Conservation (phyloP, 1,284 basidiomycete species). For the Malassezia dermatis region DNA sequence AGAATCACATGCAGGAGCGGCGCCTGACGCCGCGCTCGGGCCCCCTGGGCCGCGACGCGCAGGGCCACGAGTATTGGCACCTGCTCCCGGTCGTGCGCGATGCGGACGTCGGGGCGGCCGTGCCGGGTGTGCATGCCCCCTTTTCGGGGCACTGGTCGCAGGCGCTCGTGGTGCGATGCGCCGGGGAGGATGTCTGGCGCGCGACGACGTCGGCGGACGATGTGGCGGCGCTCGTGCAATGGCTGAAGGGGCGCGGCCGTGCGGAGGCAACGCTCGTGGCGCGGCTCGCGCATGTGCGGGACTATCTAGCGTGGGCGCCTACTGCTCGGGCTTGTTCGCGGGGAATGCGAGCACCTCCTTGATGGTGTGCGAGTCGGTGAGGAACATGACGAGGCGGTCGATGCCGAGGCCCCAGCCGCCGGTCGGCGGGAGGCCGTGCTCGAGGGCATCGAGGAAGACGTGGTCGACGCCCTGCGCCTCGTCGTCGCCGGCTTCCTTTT, state of each 20-base stretch:
- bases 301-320: conserved; percentile 5
- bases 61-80: conserved; percentile 21
- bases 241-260: not conserved
- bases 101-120: not conserved
- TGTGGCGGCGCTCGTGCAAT: not conserved
- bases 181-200: conserved; percentile 1
- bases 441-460: conserved; percentile 58
- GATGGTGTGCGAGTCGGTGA: conserved; percentile 55
- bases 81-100: conserved; percentile 8
- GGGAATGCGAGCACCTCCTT: conserved; percentile 83
- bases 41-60: conserved; percentile 17
- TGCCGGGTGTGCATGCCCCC: not conserved
- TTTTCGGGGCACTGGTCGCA: conserved; percentile 15
- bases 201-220: conserved; percentile 1
- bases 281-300: not conserved
- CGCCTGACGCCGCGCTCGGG: conserved; percentile 12
- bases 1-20: not conserved
- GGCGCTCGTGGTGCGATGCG: conserved; percentile 1
- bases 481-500: conserved; percentile 94
- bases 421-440: conserved; percentile 93
- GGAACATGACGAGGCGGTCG: conserved; percentile 31
- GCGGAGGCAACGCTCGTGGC: not conserved
- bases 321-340: conserved; percentile 64
- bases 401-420: conserved; percentile 57
- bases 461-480: conserved; percentile 89